These are phyloP conservation scores for Hypoxylon sp. DNA, from an alignment of 2,329 filamentous ascomycete species.

Conservation along the genomic window DNA sequence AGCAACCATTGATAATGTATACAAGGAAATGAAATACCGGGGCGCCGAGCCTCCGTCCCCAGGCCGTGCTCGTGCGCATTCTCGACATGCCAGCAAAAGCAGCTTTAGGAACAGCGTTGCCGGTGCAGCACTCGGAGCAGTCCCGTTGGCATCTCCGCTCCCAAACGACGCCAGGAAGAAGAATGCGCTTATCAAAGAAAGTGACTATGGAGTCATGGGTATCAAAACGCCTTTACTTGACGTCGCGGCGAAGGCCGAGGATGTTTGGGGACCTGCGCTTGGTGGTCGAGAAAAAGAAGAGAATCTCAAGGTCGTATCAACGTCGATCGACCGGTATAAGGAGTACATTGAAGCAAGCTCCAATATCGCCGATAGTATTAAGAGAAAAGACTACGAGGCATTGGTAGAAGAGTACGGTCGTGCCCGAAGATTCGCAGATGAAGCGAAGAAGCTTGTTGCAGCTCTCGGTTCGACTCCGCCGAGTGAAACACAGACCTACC, in stretches of 20 bases:
- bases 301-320: constrained; percentile 79
- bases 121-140: constrained; percentile 50
- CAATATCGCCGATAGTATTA: constrained; percentile 82
- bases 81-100: constrained; percentile 72
- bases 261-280: constrained; percentile 95
- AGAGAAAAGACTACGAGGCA: constrained; percentile 87
- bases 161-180: constrained; percentile 73
- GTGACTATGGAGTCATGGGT: constrained; percentile 85
- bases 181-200: constrained; percentile 91
- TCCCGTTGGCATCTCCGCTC: constrained; percentile 50
- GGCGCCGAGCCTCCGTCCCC: constrained; percentile 62
- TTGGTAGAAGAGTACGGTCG: constrained; percentile 86
- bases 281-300: constrained; percentile 92
- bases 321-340: constrained; percentile 79
- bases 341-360: constrained; percentile 84
- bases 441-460: constrained; percentile 75
- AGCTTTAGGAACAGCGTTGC: constrained; percentile 66
- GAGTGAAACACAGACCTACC: constrained; percentile 82
- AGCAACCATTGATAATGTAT: constrained; percentile 97
- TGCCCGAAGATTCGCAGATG: constrained; percentile 82
- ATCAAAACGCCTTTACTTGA: constrained; percentile 90
- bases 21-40: constrained; percentile 92
- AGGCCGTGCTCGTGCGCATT: constrained; percentile 60
- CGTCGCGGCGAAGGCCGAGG: constrained; percentile 91
- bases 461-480: constrained; percentile 63